Evolutionary conservation across 75 land plant genomes (phyloP).

Genomic region (Cryptomeria japonica): DNA sequence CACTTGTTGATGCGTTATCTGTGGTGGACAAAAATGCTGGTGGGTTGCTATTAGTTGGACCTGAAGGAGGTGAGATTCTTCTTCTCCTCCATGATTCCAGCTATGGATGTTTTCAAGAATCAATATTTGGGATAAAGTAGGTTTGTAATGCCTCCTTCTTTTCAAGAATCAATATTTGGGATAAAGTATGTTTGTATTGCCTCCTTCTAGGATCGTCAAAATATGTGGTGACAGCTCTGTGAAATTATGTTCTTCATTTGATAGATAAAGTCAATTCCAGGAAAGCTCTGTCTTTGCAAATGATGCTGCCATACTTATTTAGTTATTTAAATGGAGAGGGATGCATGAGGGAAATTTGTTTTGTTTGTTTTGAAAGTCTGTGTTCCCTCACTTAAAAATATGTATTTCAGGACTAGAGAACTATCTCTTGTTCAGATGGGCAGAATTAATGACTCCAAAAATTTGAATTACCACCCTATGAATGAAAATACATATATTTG

Average conservation of each 20-base stretch:
- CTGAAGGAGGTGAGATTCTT: conserved; percentile 84
- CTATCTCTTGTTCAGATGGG: background rate
- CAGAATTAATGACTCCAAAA: background rate
- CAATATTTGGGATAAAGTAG: background rate
- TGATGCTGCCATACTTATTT: background rate
- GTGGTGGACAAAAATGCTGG: conserved; percentile 12
- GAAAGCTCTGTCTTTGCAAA: background rate
- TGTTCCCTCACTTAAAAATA: background rate
- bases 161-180: background rate
- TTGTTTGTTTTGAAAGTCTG: background rate
- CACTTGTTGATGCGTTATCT: conserved; percentile 46
- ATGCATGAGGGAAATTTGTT: background rate
- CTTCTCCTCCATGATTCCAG: background rate
- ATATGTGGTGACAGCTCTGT: background rate
- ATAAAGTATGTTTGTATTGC: background rate
- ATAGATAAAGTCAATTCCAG: background rate
- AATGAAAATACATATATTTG: background rate
- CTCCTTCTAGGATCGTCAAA: background rate
- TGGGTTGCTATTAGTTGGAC: conserved; percentile 79
- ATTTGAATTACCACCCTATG: background rate
- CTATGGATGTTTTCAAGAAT: background rate
- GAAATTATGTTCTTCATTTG: background rate
- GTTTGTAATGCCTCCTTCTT: background rate
- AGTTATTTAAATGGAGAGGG: background rate
- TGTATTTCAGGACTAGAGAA: background rate